A percentile compares a stretch with the other conserved stretches of the same genome.
These are phyloP conservation scores for Ustilago tritici DNA, from an alignment of 1,284 basidiomycete genomes.

Conservation along the genomic window DNA sequence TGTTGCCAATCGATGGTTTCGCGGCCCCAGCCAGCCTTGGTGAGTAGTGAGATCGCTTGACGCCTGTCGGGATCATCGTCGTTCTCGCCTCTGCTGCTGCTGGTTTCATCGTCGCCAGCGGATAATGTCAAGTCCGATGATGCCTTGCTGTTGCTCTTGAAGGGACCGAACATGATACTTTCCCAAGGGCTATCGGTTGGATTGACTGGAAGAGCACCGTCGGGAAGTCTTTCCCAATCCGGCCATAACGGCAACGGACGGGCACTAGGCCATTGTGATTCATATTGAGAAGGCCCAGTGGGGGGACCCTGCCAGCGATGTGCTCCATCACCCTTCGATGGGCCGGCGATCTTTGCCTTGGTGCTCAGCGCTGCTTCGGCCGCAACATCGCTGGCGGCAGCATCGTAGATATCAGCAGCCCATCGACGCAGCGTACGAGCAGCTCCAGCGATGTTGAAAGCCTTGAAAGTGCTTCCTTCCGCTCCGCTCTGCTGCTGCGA, in stretches of 20 bases:
- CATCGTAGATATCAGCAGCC: constrained; percentile 15
- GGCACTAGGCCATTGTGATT: constrained; percentile 43
- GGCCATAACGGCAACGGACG: constrained; percentile 53
- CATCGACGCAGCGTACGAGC: constrained; percentile 13
- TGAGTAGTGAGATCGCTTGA: constrained; percentile 43
- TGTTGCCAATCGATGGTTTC: constrained; percentile 29
- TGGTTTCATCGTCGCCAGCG: not conserved
- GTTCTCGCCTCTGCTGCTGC: not conserved
- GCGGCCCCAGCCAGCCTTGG: constrained; percentile 50
- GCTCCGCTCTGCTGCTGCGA: constrained; percentile 5
- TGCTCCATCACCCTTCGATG: constrained; percentile 18
- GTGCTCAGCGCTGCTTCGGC: constrained; percentile 15
- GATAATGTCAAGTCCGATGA: constrained; percentile 15
- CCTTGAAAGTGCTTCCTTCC: not conserved
- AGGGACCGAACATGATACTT: constrained; percentile 57
- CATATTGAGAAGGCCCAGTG: constrained; percentile 30
- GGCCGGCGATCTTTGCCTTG: constrained; percentile 10
- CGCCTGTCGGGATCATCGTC: constrained; percentile 13
- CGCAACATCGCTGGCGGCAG: constrained; percentile 12
- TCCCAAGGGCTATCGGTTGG: constrained; percentile 47
- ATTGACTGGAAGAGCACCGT: constrained; percentile 23
- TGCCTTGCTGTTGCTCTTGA: constrained; percentile 18
- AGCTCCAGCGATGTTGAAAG: constrained; percentile 5
- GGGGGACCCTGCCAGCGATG: constrained; percentile 45
- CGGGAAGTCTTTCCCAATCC: constrained; percentile 55